Evolutionary conservation across 208 protist genomes (phyloP).

Genomic region (Trypanosoma rangeli): DNA sequence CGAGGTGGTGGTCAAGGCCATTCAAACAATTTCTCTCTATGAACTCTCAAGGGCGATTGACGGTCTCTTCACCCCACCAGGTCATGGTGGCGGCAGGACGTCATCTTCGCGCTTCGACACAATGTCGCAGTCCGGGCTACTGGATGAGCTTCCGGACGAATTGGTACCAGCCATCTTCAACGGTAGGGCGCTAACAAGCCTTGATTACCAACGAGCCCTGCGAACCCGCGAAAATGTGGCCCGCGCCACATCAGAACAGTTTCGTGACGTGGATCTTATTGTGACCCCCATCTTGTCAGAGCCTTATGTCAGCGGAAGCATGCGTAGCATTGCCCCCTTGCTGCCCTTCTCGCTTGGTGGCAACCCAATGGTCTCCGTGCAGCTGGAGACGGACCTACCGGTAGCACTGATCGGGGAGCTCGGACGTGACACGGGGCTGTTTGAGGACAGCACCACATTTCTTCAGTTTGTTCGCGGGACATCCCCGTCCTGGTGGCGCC

Average conservation of each 20-base stretch:
- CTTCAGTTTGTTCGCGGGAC: constrained; percentile 79
- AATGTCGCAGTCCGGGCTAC: constrained; percentile 35
- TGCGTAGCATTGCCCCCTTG: constrained; percentile 61
- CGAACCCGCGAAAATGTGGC: constrained; percentile 80
- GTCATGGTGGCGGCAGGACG: neutral
- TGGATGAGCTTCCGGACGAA: constrained; percentile 65
- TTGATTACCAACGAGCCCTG: constrained; percentile 75
- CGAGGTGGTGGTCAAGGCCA: constrained; percentile 65
- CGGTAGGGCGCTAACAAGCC: constrained; percentile 46
- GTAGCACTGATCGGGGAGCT: constrained; percentile 78
- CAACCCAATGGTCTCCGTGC: constrained; percentile 83
- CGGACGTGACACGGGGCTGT: constrained; percentile 76
- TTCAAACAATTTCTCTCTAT: constrained; percentile 64
- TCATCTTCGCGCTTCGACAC: neutral
- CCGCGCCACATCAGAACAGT: constrained; percentile 77
- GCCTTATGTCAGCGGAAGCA: constrained; percentile 67
- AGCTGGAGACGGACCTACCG: constrained; percentile 63
- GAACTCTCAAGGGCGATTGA: constrained; percentile 76
- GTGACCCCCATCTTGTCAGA: constrained; percentile 73
- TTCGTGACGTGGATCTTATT: constrained; percentile 83
- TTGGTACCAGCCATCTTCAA: constrained; percentile 55
- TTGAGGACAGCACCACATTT: constrained; percentile 82
- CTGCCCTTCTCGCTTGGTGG: constrained; percentile 80
- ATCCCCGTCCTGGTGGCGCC: constrained; percentile 69
- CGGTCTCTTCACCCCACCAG: constrained; percentile 26